phyloP scores from a whole-genome alignment of 352 stramenopile genomes.

The Globisporangium iwayamae region DNA sequence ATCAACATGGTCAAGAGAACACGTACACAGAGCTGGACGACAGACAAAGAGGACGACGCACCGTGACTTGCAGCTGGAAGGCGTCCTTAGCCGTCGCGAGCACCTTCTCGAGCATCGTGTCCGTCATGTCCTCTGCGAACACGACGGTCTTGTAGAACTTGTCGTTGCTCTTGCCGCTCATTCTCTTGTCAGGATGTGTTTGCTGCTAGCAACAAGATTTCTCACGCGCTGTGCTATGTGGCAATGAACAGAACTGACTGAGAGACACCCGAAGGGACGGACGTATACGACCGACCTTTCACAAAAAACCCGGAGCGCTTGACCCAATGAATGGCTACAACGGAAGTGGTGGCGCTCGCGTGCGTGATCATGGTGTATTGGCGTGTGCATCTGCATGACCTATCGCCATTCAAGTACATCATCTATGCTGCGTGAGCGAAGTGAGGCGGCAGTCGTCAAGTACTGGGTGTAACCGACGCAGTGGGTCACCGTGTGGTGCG shows the following conservation, averaged over 20 bases:
- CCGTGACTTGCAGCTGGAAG: constrained; percentile 88
- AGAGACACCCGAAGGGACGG: not conserved
- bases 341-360: constrained; percentile 4
- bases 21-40: not conserved
- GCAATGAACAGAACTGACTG: not conserved
- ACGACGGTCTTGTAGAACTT: constrained; percentile 92
- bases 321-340: not conserved
- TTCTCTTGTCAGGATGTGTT: constrained; percentile 5
- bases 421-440: constrained; percentile 6
- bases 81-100: constrained; percentile 86
- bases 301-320: not conserved
- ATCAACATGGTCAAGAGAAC: not conserved
- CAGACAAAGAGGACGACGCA: constrained; percentile 17
- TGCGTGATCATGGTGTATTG: constrained; percentile 20
- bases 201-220: not conserved
- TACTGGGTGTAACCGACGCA: constrained; percentile 66
- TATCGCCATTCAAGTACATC: constrained; percentile 15
- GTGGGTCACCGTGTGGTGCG: constrained; percentile 59
- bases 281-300: not conserved
- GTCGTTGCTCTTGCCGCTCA: constrained; percentile 69
- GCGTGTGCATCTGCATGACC: constrained; percentile 24
- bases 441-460: constrained; percentile 31
- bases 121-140: constrained; percentile 94
- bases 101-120: constrained; percentile 92
- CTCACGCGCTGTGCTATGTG: not conserved